Evolutionary conservation across 306 rosid genomes (phyloP).

Genomic region (Hylodesmum podocarpum): DNA sequence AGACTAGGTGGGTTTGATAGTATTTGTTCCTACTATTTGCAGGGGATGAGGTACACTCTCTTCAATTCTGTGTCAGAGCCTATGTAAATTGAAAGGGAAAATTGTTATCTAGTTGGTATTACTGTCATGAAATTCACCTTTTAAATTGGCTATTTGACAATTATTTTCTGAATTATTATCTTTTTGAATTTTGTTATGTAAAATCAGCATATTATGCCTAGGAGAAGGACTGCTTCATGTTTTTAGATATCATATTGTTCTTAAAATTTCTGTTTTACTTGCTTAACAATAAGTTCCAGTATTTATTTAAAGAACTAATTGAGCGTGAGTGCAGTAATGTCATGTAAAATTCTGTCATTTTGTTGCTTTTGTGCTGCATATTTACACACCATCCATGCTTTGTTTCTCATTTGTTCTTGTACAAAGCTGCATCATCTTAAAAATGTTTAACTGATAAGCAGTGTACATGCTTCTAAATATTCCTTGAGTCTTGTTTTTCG

Average conservation of each 20-base stretch:
- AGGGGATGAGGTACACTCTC: constrained; percentile 92
- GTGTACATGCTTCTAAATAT: constrained; percentile 12
- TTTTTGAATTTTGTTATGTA: not conserved
- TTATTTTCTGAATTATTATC: not conserved
- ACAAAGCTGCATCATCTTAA: constrained; percentile 9
- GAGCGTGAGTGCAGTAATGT: not conserved
- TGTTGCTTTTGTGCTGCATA: not conserved
- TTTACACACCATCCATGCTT: not conserved
- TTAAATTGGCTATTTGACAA: constrained; percentile 1
- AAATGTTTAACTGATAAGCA: not conserved
- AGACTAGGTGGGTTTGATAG: not conserved
- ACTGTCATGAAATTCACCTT: constrained; percentile 15
- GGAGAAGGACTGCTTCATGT: not conserved
- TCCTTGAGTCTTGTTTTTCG: not conserved
- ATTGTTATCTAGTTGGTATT: constrained; percentile 28
- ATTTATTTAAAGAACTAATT: not conserved
- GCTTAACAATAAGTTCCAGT: not conserved
- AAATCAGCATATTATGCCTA: not conserved
- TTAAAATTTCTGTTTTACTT: not conserved
- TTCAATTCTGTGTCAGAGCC: constrained; percentile 22
- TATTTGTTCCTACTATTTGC: constrained; percentile 45
- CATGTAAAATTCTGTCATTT: not conserved
- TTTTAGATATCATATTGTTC: not conserved
- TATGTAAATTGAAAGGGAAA: constrained; percentile 26
- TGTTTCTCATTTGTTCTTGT: not conserved